These are phyloP conservation scores for Calendula officinalis DNA, from an alignment of 129 eudicot species.

Conservation along the genomic window DNA sequence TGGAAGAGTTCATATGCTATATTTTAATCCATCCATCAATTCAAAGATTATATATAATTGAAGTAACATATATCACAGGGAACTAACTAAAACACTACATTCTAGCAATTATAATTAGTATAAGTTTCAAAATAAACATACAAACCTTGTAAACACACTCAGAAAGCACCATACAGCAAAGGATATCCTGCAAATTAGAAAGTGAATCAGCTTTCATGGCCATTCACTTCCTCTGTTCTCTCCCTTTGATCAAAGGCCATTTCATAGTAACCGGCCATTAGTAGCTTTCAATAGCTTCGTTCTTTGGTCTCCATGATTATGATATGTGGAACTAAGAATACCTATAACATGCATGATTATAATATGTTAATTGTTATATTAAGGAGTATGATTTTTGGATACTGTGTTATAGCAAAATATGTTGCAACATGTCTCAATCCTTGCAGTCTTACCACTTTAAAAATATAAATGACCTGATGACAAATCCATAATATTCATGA, in stretches of 20 bases:
- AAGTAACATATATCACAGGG: neutral
- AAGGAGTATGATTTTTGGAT: no score
- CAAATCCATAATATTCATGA: no score
- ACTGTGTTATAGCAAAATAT: no score
- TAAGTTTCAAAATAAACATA: neutral
- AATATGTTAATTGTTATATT: no score
- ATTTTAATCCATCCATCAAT: neutral
- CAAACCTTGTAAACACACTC: slow-evolving; percentile 95
- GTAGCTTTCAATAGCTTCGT: slow-evolving; percentile 56
- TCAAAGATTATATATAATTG: neutral
- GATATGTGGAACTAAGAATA: no score
- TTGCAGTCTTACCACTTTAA: no score
- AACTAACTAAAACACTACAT: neutral
- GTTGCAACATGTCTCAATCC: no score
- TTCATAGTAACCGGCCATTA: slow-evolving; percentile 56
- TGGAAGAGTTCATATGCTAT: neutral
- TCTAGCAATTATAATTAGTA: neutral
- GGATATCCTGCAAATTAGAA: slow-evolving; percentile 87
- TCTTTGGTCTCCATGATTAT: slow-evolving; percentile 91
- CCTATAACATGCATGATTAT: no score
- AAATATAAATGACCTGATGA: no score
- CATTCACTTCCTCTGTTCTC: slow-evolving; percentile 65
- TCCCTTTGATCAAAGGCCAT: slow-evolving; percentile 83
- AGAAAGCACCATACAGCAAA: slow-evolving; percentile 91
- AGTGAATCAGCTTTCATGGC: slow-evolving; percentile 85